These are phyloP conservation scores for Helichrysum umbraculigerum DNA, from an alignment of 129 eudicot species.

Conservation along the genomic window DNA sequence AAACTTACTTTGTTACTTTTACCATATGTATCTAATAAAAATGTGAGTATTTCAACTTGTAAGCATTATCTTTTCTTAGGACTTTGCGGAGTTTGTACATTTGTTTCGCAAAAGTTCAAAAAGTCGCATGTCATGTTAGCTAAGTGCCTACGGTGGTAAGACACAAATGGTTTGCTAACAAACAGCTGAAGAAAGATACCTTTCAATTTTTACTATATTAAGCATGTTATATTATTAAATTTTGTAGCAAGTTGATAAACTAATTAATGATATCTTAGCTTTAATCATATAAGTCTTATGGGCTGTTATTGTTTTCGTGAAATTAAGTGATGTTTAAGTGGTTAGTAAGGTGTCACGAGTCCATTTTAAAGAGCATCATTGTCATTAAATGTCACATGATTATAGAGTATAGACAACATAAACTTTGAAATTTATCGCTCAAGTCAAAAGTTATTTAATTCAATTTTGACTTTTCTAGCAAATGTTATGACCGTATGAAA, in stretches of 20 bases:
- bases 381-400: constrained; percentile 29
- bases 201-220: not conserved
- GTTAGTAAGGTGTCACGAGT: constrained; percentile 19
- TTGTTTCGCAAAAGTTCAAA: not conserved
- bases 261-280: not conserved
- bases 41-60: not conserved
- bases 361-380: constrained; percentile 1
- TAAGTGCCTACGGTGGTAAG: not conserved
- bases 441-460: constrained; percentile 16
- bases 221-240: not conserved
- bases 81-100: not conserved
- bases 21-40: too few relatives aligned
- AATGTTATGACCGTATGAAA: not conserved
- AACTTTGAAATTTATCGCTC: not conserved
- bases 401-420: constrained; percentile 21
- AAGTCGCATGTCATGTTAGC: constrained; percentile 16
- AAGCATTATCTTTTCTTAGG: not conserved
- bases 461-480: constrained; percentile 6
- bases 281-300: not conserved
- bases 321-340: not conserved
- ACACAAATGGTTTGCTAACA: constrained; percentile 8
- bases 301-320: too few relatives aligned
- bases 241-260: not conserved
- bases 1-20: too few relatives aligned
- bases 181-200: not conserved